Base-by-base conservation (phyloP, 441 rosid genomes). In the Jatropha multifida region DNA sequence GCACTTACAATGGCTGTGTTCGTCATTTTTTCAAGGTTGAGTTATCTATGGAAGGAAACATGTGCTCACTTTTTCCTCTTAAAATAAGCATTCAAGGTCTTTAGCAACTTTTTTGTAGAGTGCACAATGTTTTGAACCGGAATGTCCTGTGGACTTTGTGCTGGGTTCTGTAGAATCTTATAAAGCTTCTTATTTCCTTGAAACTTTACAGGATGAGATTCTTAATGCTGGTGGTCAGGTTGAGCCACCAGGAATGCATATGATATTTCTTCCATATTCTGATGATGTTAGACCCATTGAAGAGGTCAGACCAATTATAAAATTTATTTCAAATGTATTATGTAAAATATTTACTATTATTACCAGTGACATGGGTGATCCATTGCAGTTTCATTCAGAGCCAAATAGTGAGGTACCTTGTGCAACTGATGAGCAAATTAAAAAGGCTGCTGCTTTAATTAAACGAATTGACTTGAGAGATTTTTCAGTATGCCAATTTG, bases 211-310 rank as follows among this genome's bases (percentile, higher is more conserved):
- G 99, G 97, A 92, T 55, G 99, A 96, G 80, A 86, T 93, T 66
- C 76, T 75, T 77, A 85, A 81, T 74, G 87, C 82, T 65, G 93
- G 88, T 82, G 94, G 90, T 74, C 99, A 96, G 84, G 76, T 90
- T 74, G 99, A 96, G 87, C 97, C 97, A 74, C 97, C 97, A 4
- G 99, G 99, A 86, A 92, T 96, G 89, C 92, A 93, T 82, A 88
- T 96, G 97, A 92, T 96, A 80, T 89, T 84, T 85, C 99, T 96
- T 72, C 99, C 99, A 52, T 96, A 90, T 81, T 73, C 92, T 75
- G 93, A 93, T 76, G 98, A 96, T 84, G 77, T 96, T 76, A 89
- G 99, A 87, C 85, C 83, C 41, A 69, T 83, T 75, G 98, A 96
- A 81, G 94, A 92, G 97, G 99, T 85, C 86, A 81, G 86, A 69